Conservation (phyloP, 345 rosid species). For the Boechera stricta region DNA sequence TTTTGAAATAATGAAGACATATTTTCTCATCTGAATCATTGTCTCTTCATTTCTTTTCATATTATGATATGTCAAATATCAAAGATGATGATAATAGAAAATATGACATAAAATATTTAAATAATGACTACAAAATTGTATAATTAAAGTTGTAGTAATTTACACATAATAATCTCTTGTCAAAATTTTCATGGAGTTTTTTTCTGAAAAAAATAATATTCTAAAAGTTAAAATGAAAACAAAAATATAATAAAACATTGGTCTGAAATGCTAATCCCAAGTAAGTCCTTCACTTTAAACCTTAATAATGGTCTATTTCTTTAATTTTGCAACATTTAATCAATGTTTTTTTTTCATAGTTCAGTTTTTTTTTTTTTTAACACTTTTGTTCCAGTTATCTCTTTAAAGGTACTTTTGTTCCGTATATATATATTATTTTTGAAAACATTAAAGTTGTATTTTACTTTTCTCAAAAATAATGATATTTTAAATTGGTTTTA, state of each 20-base stretch:
- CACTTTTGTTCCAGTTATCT: no score
- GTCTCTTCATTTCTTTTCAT: background rate
- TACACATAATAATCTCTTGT: background rate
- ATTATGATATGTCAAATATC: conserved; percentile 18
- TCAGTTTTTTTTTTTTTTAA: no score
- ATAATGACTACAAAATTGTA: background rate
- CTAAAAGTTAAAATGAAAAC: background rate
- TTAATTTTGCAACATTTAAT: background rate
- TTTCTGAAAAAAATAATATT: background rate
- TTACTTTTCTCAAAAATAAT: no score
- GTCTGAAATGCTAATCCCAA: background rate
- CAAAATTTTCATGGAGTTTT: background rate
- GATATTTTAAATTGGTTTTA: no score
- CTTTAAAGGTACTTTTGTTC: no score
- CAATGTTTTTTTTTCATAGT: no score
- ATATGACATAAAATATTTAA: background rate
- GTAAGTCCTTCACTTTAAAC: background rate
- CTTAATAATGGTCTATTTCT: background rate
- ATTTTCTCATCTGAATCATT: conserved; percentile 9
- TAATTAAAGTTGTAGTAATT: background rate
- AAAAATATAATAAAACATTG: background rate
- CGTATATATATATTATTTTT: no score
- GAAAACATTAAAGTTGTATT: no score
- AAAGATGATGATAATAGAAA: background rate
- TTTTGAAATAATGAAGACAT: conserved; percentile 1